Conservation (phyloP, 2,329 filamentous ascomycete genomes). For the Botryotinia narcissicola region DNA sequence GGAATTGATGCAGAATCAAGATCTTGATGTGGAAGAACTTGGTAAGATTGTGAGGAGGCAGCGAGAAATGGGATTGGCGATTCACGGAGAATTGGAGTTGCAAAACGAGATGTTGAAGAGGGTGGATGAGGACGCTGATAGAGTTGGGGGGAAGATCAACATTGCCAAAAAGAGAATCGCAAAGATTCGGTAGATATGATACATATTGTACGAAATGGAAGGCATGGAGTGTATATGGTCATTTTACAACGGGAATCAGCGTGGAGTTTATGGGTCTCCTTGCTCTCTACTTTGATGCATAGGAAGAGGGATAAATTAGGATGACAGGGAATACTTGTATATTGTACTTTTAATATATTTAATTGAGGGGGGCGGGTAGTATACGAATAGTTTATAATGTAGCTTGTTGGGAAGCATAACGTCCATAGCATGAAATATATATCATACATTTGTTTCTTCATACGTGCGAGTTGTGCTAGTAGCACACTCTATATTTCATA, state of each 20-base stretch:
- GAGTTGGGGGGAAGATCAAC: slow-evolving; percentile 65
- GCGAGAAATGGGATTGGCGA: slow-evolving; percentile 74
- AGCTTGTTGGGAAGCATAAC: too few species aligned
- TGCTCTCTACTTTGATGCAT: slow-evolving; percentile 3
- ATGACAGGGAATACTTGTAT: background rate
- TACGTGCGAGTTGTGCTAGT: background rate
- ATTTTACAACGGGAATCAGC: background rate
- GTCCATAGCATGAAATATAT: background rate
- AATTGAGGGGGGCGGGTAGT: background rate
- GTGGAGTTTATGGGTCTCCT: slow-evolving; percentile 8
- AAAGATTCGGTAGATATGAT: slow-evolving; percentile 50
- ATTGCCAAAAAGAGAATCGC: slow-evolving; percentile 71
- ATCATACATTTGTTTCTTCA: background rate
- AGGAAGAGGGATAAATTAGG: background rate
- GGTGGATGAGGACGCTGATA: slow-evolving; percentile 64
- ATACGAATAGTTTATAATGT: background rate
- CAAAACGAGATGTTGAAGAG: slow-evolving; percentile 69
- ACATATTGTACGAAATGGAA: background rate
- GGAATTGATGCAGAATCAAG: slow-evolving; percentile 72
- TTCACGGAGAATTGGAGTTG: slow-evolving; percentile 68
- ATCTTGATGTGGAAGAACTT: slow-evolving; percentile 67
- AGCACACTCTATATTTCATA: background rate
- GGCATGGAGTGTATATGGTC: background rate
- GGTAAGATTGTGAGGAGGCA: slow-evolving; percentile 68
- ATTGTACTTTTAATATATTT: slow-evolving; percentile 12